Percentiles rank a stretch among this genome's conserved stretches.
phyloP scores from a whole-genome alignment of 2,329 filamentous ascomycete species.

The Hypoxylon sp. region DNA sequence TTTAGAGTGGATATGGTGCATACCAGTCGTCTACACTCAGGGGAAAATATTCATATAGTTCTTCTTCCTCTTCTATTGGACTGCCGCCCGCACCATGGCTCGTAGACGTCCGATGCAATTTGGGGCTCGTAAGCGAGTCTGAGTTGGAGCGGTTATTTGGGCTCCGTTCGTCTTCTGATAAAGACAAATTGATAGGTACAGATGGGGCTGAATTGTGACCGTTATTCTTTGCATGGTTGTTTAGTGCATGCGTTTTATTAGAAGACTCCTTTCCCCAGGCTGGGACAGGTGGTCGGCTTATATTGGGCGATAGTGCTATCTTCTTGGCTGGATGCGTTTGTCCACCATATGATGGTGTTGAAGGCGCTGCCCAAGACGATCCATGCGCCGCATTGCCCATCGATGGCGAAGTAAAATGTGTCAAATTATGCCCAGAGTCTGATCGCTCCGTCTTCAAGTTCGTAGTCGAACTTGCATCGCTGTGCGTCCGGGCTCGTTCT shows the following conservation, averaged over 20 bases:
- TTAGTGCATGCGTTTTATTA: conserved; percentile 46
- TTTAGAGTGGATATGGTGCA: conserved; percentile 40
- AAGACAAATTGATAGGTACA: conserved; percentile 65
- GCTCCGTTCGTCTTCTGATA: conserved; percentile 73
- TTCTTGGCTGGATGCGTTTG: conserved; percentile 64
- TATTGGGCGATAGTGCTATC: conserved; percentile 66
- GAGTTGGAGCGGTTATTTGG: conserved; percentile 65
- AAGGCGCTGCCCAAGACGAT: conserved; percentile 60
- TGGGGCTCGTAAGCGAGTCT: conserved; percentile 66
- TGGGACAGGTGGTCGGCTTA: conserved; percentile 68
- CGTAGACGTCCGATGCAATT: conserved; percentile 51
- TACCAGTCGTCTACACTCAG: conserved; percentile 90
- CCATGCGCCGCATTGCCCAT: conserved; percentile 32
- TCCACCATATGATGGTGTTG: conserved; percentile 49
- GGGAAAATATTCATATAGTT: conserved; percentile 95
- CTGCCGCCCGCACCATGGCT: conserved; percentile 66
- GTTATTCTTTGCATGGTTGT: conserved; percentile 48
- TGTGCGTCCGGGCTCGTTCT: conserved; percentile 62
- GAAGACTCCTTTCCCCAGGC: conserved; percentile 60
- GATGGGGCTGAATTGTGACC: conserved; percentile 48
- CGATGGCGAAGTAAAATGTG: conserved; percentile 50
- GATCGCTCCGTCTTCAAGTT: conserved; percentile 54
- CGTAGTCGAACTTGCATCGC: conserved; percentile 50
- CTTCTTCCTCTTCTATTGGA: conserved; percentile 81
- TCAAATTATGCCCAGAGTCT: conserved; percentile 49